Evolutionary conservation across 1,284 basidiomycete genomes (phyloP).

Genomic region (Rhodofomes roseus): DNA sequence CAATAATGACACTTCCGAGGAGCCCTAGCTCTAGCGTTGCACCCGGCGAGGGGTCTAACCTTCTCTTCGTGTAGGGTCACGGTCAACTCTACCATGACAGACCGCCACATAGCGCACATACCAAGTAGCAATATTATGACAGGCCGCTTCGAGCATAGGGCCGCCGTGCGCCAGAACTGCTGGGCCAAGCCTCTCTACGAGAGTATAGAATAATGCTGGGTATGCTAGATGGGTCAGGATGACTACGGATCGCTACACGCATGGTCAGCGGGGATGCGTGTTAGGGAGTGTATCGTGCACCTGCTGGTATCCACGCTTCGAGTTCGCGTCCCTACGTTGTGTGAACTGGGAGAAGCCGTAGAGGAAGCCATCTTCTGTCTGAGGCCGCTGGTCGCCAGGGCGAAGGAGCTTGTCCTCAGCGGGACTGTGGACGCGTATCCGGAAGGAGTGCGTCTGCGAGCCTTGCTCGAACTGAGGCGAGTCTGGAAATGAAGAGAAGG

Average conservation of each 20-base stretch:
- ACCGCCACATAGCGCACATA: slow-evolving; percentile 34
- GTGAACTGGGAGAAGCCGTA: slow-evolving; percentile 86
- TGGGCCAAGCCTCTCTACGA: slow-evolving; percentile 73
- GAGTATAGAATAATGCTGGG: slow-evolving; percentile 75
- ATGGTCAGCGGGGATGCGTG: slow-evolving; percentile 4
- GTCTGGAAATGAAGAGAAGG: slow-evolving; percentile 94
- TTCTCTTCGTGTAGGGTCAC: slow-evolving; percentile 44
- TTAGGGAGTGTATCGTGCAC: slow-evolving; percentile 34
- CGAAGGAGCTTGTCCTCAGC: slow-evolving; percentile 24
- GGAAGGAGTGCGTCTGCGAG: slow-evolving; percentile 70
- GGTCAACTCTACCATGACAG: slow-evolving; percentile 9
- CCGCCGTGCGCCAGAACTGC: slow-evolving; percentile 73
- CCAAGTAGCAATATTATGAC: slow-evolving; percentile 85
- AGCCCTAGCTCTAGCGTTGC: slow-evolving; percentile 73
- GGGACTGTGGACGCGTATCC: slow-evolving; percentile 46
- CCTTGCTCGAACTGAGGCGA: slow-evolving; percentile 79
- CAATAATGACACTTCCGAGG: slow-evolving; percentile 69
- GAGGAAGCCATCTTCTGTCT: slow-evolving; percentile 60
- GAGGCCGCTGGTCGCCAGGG: slow-evolving; percentile 31
- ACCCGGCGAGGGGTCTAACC: slow-evolving; percentile 67
- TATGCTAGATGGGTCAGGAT: slow-evolving; percentile 83
- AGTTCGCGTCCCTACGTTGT: slow-evolving; percentile 64
- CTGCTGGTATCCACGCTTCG: slow-evolving; percentile 86
- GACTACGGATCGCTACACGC: slow-evolving; percentile 73
- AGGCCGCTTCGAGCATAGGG: slow-evolving; percentile 82